These are phyloP conservation scores for Paspalum notatum DNA, from an alignment of 176 grass and related monocot species.

Conservation along the genomic window DNA sequence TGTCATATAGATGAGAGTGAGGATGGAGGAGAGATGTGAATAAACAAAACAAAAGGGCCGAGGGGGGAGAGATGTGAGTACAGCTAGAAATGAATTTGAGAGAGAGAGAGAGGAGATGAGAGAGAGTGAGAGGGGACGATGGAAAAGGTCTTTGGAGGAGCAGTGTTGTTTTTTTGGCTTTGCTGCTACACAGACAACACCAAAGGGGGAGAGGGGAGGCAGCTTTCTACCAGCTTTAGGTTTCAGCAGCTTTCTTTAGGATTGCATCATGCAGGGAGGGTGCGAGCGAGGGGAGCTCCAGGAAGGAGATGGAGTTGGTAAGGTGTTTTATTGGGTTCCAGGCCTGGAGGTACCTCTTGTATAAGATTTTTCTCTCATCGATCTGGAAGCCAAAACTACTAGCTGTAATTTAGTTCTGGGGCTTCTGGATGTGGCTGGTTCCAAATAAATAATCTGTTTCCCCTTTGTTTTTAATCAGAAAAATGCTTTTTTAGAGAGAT, in stretches of 20 bases:
- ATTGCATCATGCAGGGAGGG: constrained; percentile 47
- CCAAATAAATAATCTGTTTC: background rate
- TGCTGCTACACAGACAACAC: constrained; percentile 50
- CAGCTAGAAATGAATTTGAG: constrained; percentile 47
- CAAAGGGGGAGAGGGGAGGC: constrained; percentile 39
- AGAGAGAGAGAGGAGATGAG: background rate
- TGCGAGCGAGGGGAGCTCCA: background rate
- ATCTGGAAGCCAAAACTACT: background rate
- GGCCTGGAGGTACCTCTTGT: background rate
- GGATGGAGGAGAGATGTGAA: constrained; percentile 29
- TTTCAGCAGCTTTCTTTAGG: constrained; percentile 75
- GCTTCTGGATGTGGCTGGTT: background rate
- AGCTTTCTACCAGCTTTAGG: constrained; percentile 76
- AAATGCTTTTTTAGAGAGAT: background rate
- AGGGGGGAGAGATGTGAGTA: constrained; percentile 35
- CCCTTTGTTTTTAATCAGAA: background rate
- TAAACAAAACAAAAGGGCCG: constrained; percentile 43
- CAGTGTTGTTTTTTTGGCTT: constrained; percentile 54
- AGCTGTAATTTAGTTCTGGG: background rate
- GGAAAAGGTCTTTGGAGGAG: constrained; percentile 60
- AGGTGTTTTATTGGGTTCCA: constrained; percentile 42
- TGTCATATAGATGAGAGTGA: background rate
- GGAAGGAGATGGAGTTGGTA: constrained; percentile 44
- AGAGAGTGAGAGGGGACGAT: constrained; percentile 4
- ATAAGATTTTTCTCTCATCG: background rate